A percentile compares a stretch with the other conserved stretches of the same genome.
Conservation (phyloP, 2,329 filamentous ascomycete species). For the Penicillium sp. region DNA sequence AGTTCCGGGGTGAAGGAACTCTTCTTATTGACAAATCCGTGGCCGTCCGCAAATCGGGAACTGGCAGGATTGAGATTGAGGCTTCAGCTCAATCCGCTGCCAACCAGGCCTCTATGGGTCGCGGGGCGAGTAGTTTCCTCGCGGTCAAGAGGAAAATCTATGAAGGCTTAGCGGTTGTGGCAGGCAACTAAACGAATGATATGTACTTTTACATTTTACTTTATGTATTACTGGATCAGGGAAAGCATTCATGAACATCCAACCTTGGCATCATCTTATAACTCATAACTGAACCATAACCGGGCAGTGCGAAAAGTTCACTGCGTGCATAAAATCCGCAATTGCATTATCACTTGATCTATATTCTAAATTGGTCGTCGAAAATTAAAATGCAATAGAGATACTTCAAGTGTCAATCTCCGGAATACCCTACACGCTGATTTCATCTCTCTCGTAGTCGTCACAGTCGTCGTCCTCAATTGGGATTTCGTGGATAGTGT, state of each 20-base stretch:
- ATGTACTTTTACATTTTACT: constrained; percentile 13
- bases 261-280: constrained; percentile 1
- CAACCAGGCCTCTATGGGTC: constrained; percentile 44
- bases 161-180: constrained; percentile 87
- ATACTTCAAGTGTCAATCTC: not conserved
- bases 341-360: not conserved
- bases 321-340: not conserved
- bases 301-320: not conserved
- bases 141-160: constrained; percentile 91
- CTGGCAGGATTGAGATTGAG: constrained; percentile 86
- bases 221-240: not conserved
- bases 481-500: constrained; percentile 42
- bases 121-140: constrained; percentile 69
- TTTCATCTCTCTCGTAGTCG: not conserved
- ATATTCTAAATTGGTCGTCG: not conserved
- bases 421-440: not conserved
- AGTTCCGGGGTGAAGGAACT: constrained; percentile 90
- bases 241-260: not conserved
- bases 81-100: constrained; percentile 61
- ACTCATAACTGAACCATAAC: not conserved
- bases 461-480: constrained; percentile 29
- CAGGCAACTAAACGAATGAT: constrained; percentile 57
- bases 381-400: not conserved
- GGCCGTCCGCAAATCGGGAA: constrained; percentile 81
- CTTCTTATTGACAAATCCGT: constrained; percentile 85